These are phyloP conservation scores for Strobilomyces dryophilus DNA, from an alignment of 768 basidiomycete species.

Conservation along the genomic window DNA sequence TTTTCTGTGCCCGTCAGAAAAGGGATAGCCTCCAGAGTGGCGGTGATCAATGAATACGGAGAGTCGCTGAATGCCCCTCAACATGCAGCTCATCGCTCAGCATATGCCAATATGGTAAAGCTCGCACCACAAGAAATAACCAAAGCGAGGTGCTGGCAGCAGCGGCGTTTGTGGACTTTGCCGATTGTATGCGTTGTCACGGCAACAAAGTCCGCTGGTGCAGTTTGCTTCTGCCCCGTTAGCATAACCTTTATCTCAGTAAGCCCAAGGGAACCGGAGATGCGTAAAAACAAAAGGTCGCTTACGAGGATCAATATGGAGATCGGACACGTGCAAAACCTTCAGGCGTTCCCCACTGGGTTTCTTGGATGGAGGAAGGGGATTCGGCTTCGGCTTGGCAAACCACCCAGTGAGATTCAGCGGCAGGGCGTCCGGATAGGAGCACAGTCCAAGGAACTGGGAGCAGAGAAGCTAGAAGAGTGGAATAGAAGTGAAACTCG, in stretches of 20 bases:
- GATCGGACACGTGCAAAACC: slow-evolving; percentile 73
- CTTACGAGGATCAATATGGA: slow-evolving; percentile 72
- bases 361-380: slow-evolving; percentile 53
- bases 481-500: neutral
- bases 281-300: neutral
- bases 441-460: slow-evolving; percentile 54
- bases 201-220: slow-evolving; percentile 62
- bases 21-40: slow-evolving; percentile 66
- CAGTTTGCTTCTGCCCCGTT: slow-evolving; percentile 73
- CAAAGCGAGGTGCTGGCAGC: slow-evolving; percentile 64
- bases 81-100: neutral
- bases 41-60: slow-evolving; percentile 54
- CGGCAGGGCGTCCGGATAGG: slow-evolving; percentile 52
- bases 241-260: slow-evolving; percentile 47
- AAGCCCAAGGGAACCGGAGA: neutral
- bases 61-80: slow-evolving; percentile 44
- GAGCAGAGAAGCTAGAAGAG: slow-evolving; percentile 49
- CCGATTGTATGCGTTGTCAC: slow-evolving; percentile 47
- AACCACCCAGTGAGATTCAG: slow-evolving; percentile 70
- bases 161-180: slow-evolving; percentile 48
- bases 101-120: neutral
- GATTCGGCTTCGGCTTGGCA: slow-evolving; percentile 69
- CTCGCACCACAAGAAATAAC: slow-evolving; percentile 54
- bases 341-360: slow-evolving; percentile 64
- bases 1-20: slow-evolving; percentile 55